Conservation (phyloP, 2,329 filamentous ascomycete species). For the Rhynchosporium secalis region DNA sequence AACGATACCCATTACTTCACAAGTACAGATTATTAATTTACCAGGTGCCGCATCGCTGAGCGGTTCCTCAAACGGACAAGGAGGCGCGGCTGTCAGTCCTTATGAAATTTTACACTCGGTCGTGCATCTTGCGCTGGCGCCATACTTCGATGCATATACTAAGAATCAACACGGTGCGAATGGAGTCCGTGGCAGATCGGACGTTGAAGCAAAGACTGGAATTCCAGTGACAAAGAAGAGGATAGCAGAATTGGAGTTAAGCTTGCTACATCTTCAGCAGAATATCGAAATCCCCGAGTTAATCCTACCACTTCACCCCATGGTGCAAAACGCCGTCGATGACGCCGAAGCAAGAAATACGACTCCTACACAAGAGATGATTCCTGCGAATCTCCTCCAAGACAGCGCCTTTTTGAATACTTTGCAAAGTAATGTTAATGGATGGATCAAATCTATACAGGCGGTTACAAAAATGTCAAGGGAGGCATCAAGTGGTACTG, state of each 20-base stretch:
- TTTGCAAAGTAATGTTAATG: slow-evolving; percentile 89
- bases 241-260: slow-evolving; percentile 90
- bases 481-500: slow-evolving; percentile 74
- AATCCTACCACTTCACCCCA: slow-evolving; percentile 80
- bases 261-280: slow-evolving; percentile 87
- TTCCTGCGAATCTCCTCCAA: slow-evolving; percentile 73
- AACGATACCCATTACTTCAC: slow-evolving; percentile 75
- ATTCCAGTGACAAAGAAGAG: slow-evolving; percentile 98
- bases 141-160: slow-evolving; percentile 96
- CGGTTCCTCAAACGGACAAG: slow-evolving; percentile 65
- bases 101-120: slow-evolving; percentile 92
- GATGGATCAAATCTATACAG: slow-evolving; percentile 98
- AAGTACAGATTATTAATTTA: slow-evolving; percentile 91
- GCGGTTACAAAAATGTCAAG: slow-evolving; percentile 91
- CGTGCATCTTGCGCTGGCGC: slow-evolving; percentile 86
- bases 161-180: slow-evolving; percentile 71
- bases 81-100: slow-evolving; percentile 73
- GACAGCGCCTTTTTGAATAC: slow-evolving; percentile 93
- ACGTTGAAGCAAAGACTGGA: slow-evolving; percentile 89
- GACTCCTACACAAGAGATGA: slow-evolving; percentile 74
- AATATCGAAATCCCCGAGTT: slow-evolving; percentile 97
- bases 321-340: slow-evolving; percentile 82
- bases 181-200: slow-evolving; percentile 70
- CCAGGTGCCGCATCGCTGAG: slow-evolving; percentile 72
- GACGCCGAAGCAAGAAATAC: slow-evolving; percentile 67